These are phyloP conservation scores for Paspalum notatum DNA, from an alignment of 176 grass and related monocot species.

Conservation along the genomic window DNA sequence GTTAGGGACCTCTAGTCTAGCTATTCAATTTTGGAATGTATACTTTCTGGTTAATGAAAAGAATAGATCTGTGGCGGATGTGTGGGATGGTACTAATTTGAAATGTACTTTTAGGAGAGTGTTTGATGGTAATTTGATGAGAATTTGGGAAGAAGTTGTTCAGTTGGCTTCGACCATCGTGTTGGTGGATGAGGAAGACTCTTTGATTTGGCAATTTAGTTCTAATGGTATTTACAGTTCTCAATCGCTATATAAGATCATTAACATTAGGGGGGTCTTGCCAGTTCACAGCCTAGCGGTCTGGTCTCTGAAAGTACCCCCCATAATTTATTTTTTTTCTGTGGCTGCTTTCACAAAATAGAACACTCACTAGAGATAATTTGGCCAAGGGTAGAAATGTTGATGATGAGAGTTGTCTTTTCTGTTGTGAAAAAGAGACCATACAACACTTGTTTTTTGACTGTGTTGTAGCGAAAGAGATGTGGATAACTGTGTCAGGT, in stretches of 20 bases:
- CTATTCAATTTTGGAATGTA: not conserved
- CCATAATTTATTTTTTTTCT: not conserved
- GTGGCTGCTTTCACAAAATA: not conserved
- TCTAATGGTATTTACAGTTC: not conserved
- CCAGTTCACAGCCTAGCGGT: not conserved
- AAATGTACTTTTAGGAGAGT: not conserved
- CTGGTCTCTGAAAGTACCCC: not conserved
- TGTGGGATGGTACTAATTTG: not conserved
- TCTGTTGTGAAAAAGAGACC: not conserved
- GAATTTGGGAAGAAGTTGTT: not conserved
- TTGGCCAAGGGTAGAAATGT: not conserved
- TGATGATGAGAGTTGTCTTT: not conserved
- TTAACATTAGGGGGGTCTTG: too few species aligned
- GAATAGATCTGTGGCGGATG: fast-evolving
- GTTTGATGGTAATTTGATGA: not conserved
- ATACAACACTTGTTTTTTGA: not conserved
- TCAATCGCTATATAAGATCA: not conserved
- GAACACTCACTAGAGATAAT: not conserved
- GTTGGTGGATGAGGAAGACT: not conserved
- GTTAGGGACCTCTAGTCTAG: not conserved
- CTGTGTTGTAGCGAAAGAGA: not conserved
- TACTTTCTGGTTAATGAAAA: not conserved
- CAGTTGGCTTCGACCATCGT: not conserved
- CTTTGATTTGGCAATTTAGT: not conserved
- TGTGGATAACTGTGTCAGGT: fast-evolving